A percentile compares a stretch with the other conserved stretches of the same genome.
phyloP scores from a whole-genome alignment of 495 filamentous ascomycete genomes.

The Hyaloscypha bicolor region DNA sequence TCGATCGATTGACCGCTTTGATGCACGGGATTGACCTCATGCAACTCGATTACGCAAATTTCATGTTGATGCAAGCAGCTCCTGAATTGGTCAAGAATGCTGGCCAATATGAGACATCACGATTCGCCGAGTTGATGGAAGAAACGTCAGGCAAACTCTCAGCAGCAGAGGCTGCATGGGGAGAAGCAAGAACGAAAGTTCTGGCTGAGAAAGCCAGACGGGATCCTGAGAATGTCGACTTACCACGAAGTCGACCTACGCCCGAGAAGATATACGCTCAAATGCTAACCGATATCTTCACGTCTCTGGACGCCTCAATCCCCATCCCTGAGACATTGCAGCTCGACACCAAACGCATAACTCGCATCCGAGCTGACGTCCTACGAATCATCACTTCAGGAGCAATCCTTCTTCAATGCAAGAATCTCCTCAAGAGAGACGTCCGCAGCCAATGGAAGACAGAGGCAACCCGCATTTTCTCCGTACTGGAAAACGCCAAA shows the following conservation, averaged over 20 bases:
- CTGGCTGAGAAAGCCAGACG: slow-evolving; percentile 70
- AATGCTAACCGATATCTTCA: slow-evolving; percentile 62
- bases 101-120: slow-evolving; percentile 75
- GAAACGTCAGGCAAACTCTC: slow-evolving; percentile 58
- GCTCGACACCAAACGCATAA: slow-evolving; percentile 74
- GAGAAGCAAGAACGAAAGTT: slow-evolving; percentile 65
- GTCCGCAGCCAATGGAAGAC: slow-evolving; percentile 86
- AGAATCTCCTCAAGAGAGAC: slow-evolving; percentile 93
- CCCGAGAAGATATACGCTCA: slow-evolving; percentile 80
- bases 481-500: slow-evolving; percentile 44
- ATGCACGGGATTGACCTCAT: slow-evolving; percentile 88
- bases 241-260: slow-evolving; percentile 54
- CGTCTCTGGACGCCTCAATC: slow-evolving; percentile 46
- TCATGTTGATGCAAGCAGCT: slow-evolving; percentile 78
- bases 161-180: slow-evolving; percentile 73
- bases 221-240: slow-evolving; percentile 68
- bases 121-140: slow-evolving; percentile 71
- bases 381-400: slow-evolving; percentile 76
- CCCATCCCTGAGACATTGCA: slow-evolving; percentile 82
- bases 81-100: slow-evolving; percentile 82
- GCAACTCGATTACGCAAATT: slow-evolving; percentile 95
- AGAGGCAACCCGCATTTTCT: slow-evolving; percentile 76
- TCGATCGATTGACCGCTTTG: slow-evolving; percentile 79
- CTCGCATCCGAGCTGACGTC: slow-evolving; percentile 64
- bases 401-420: slow-evolving; percentile 86